phyloP scores from a whole-genome alignment of 768 basidiomycete genomes.

The Leucosporidium scottii region DNA sequence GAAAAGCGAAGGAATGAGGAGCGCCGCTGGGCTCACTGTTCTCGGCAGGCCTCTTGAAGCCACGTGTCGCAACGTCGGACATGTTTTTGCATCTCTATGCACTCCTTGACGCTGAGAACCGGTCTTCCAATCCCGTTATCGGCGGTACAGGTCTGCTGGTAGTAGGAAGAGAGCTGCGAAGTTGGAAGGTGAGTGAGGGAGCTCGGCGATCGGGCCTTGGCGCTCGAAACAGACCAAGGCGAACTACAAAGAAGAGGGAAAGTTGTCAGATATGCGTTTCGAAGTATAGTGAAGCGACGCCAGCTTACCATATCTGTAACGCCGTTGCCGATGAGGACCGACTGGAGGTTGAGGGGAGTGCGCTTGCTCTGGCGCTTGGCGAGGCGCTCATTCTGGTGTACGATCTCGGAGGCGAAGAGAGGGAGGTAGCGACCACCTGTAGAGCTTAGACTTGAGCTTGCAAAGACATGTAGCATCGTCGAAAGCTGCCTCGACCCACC shows the following conservation, averaged over 20 bases:
- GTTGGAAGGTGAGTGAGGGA: not conserved
- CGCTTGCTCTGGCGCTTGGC: conserved; percentile 38
- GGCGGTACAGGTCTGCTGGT: conserved; percentile 37
- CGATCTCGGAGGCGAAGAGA: conserved; percentile 79
- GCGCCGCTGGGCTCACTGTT: conserved; percentile 41
- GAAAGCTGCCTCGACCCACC: conserved; percentile 51
- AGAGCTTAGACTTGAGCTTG: conserved; percentile 36
- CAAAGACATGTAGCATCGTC: conserved; percentile 36
- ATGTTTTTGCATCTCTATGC: conserved; percentile 16
- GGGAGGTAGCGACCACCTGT: conserved; percentile 70
- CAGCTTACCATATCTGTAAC: conserved; percentile 24
- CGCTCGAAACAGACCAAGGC: conserved; percentile 38
- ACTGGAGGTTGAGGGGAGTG: conserved; percentile 45
- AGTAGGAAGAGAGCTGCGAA: conserved; percentile 7
- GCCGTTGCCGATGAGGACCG: conserved; percentile 77
- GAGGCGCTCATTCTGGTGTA: conserved; percentile 55
- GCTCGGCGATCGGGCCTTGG: conserved; percentile 44
- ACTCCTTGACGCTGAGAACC: conserved; percentile 11
- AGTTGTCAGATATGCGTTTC: conserved; percentile 51
- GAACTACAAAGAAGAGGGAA: not conserved
- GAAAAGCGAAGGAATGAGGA: not conserved
- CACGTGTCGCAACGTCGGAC: conserved; percentile 19
- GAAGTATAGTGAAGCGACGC: conserved; percentile 34
- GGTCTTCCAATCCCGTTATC: conserved; percentile 10
- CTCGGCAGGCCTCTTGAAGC: conserved; percentile 15